Evolutionary conservation across 1,139 yeast species (phyloP).

Genomic region (Geotrichum europaeum): DNA sequence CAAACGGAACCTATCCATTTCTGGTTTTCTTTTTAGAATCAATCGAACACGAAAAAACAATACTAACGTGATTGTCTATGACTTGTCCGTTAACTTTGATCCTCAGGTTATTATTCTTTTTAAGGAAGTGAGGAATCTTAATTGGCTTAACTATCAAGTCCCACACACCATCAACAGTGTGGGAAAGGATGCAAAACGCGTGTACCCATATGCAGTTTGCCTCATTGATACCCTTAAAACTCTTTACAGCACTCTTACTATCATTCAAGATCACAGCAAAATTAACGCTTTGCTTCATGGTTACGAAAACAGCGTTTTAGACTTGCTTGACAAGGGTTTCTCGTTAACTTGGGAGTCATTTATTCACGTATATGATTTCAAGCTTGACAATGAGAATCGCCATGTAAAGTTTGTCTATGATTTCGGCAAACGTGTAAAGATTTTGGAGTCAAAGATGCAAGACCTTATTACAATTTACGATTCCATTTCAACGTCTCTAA

Average conservation of each 20-base stretch:
- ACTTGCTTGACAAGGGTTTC: constrained; percentile 32
- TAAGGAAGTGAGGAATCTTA: constrained; percentile 51
- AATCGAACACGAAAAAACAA: constrained; percentile 23
- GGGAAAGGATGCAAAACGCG: constrained; percentile 43
- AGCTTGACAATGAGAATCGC: constrained; percentile 35
- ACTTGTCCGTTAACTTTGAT: constrained; percentile 47
- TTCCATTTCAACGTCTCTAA: constrained; percentile 25
- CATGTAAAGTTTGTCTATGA: constrained; percentile 39
- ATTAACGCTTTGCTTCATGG: constrained; percentile 42
- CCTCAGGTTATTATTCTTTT: constrained; percentile 41
- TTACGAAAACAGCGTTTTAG: constrained; percentile 36
- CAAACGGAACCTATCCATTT: constrained; percentile 27
- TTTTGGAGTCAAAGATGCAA: constrained; percentile 37
- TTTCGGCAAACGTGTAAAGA: constrained; percentile 40
- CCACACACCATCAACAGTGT: constrained; percentile 46
- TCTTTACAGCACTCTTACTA: constrained; percentile 27
- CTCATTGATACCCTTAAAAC: constrained; percentile 47
- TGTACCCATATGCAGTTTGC: constrained; percentile 55
- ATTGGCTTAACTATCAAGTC: constrained; percentile 50
- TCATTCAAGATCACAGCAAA: constrained; percentile 36
- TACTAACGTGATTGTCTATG: constrained; percentile 19
- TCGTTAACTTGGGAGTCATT: constrained; percentile 52
- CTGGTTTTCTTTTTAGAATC: constrained; percentile 41
- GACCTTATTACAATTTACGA: constrained; percentile 25
- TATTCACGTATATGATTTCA: constrained; percentile 45